Evolutionary conservation across 179 eudicot genomes (phyloP).

Genomic region (Beta lomatogona): DNA sequence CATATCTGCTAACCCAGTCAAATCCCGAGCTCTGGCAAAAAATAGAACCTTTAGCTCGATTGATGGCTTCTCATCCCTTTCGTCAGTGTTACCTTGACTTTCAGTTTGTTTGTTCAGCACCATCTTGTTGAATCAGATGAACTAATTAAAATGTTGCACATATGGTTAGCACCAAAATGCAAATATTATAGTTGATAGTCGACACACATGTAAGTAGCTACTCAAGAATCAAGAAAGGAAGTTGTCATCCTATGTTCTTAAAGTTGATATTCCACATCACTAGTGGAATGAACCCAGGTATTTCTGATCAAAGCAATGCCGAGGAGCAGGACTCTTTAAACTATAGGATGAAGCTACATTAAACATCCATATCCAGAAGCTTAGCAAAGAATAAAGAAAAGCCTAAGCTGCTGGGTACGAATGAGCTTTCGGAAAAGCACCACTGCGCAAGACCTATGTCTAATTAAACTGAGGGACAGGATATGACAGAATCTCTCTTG

Average conservation of each 20-base stretch:
- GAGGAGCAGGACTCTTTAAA: neutral
- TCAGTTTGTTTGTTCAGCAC: constrained; percentile 21
- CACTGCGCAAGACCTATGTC: neutral
- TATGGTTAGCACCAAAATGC: neutral
- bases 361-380: neutral
- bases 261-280: neutral
- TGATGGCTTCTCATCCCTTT: constrained; percentile 27
- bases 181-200: neutral
- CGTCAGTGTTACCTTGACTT: constrained; percentile 21
- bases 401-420: too few relatives aligned
- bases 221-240: too few relatives aligned
- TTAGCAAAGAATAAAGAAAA: neutral
- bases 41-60: constrained; percentile 74
- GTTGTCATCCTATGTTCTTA: too few relatives aligned
- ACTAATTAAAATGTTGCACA: neutral
- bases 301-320: neutral
- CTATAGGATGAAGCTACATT: neutral
- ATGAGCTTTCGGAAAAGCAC: neutral
- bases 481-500: neutral
- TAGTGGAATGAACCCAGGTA: neutral
- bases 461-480: neutral
- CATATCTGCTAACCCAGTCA: constrained; percentile 70
- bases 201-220: neutral
- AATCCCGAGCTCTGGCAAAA: constrained; percentile 94
- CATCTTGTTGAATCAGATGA: constrained; percentile 26